phyloP scores from a whole-genome alignment of 2,329 filamentous ascomycete species.

The Penicillium sp. region DNA sequence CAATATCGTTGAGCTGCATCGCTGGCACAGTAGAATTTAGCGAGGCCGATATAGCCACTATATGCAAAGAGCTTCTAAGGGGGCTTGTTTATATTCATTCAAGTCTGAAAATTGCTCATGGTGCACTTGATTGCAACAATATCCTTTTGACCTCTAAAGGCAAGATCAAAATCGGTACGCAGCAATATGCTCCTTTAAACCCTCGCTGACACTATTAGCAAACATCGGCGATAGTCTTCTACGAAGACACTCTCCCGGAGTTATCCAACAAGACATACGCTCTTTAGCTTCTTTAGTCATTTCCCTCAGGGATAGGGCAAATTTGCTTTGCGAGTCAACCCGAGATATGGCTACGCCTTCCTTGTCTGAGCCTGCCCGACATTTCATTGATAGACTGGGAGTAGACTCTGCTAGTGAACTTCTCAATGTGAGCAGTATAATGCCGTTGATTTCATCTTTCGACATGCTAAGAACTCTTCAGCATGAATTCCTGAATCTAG shows the following conservation, averaged over 20 bases:
- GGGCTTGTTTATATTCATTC: constrained; percentile 9
- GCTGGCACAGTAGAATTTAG: constrained; percentile 7
- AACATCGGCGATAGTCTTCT: constrained; percentile 3
- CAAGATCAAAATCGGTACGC: constrained; percentile 13
- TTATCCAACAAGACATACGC: background rate
- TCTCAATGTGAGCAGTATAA: background rate
- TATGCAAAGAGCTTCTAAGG: constrained; percentile 11
- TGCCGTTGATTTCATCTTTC: too few species aligned
- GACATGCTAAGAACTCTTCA: background rate
- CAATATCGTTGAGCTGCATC: constrained; percentile 6
- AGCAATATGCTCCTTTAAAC: background rate
- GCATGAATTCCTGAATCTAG: constrained; percentile 8
- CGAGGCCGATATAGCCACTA: constrained; percentile 12
- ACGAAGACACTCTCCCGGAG: background rate
- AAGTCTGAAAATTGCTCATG: constrained; percentile 4
- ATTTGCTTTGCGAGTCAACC: too few species aligned
- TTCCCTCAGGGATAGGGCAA: background rate
- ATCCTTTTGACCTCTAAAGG: constrained; percentile 10
- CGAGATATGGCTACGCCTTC: background rate
- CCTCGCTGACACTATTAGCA: background rate
- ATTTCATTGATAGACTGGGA: background rate
- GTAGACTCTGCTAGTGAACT: background rate
- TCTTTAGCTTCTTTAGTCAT: background rate
- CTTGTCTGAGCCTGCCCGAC: background rate
- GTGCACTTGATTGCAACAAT: constrained; percentile 5